These are phyloP conservation scores for Aegilops umbellulata DNA, from an alignment of 176 grass and related monocot species.

Conservation along the genomic window DNA sequence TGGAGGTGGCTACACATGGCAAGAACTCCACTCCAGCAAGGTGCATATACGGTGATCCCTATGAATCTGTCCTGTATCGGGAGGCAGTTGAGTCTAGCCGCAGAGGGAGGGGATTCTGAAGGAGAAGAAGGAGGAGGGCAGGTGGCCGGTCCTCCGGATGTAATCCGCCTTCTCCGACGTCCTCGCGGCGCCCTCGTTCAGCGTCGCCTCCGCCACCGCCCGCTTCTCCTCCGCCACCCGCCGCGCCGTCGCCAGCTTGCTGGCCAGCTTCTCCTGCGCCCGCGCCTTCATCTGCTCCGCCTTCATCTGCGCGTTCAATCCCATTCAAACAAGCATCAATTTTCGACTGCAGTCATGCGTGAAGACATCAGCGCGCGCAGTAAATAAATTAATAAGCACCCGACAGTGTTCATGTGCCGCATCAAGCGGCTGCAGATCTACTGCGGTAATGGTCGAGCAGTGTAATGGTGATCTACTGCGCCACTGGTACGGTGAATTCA, in stretches of 20 bases:
- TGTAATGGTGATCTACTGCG: neutral
- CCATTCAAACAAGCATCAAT: neutral
- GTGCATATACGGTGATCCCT: neutral
- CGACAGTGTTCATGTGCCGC: neutral
- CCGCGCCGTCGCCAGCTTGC: slow-evolving; percentile 45
- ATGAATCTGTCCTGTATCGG: neutral
- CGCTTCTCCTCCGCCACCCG: slow-evolving; percentile 81
- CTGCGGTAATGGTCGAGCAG: neutral
- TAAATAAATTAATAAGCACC: neutral
- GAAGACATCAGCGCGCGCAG: neutral
- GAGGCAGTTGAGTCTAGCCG: neutral
- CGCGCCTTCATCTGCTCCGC: slow-evolving; percentile 78
- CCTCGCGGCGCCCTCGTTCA: slow-evolving; percentile 61
- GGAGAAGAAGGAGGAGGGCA: slow-evolving; percentile 77
- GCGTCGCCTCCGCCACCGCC: slow-evolving; percentile 55
- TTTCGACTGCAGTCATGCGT: neutral
- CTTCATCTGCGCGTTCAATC: slow-evolving; percentile 48
- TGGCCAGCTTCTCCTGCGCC: slow-evolving; percentile 74
- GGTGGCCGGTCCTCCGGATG: slow-evolving; percentile 80
- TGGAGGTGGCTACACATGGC: neutral
- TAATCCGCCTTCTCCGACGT: slow-evolving; percentile 78
- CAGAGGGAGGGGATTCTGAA: slow-evolving; percentile 84
- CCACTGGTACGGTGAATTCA: neutral
- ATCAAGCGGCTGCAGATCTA: neutral
- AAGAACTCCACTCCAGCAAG: neutral